phyloP scores from a whole-genome alignment of 163 green algal genomes.

The Prototheca cutis region DNA sequence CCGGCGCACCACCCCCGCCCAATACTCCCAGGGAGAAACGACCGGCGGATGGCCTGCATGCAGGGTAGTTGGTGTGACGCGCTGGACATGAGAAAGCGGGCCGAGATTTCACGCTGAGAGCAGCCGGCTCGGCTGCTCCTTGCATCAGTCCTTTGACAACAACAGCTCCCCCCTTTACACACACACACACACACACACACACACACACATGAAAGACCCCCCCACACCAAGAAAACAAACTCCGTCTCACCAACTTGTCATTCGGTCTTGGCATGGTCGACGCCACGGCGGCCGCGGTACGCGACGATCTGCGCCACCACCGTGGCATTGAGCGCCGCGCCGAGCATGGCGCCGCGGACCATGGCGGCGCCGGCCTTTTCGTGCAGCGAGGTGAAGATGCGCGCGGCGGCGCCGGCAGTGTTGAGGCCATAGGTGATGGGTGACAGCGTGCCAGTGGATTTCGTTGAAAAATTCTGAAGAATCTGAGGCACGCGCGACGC shows the following conservation, averaged over 20 bases:
- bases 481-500: conserved; percentile 48
- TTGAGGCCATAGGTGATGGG: conserved; percentile 48
- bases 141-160: too few species aligned
- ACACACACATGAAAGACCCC: too few species aligned
- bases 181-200: too few species aligned
- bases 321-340: conserved; percentile 17
- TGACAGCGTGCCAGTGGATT: conserved; percentile 65
- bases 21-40: not conserved
- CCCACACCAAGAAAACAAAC: too few species aligned
- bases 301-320: conserved; percentile 23
- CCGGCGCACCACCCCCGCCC: not conserved
- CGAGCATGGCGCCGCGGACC: conserved; percentile 53
- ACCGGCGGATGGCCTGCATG: not conserved
- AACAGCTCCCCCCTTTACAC: too few species aligned
- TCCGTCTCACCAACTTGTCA: not conserved
- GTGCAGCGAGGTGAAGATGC: conserved; percentile 73
- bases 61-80: not conserved
- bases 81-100: not conserved
- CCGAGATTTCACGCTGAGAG: too few species aligned
- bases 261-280: conserved; percentile 3
- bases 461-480: conserved; percentile 19
- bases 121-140: too few species aligned
- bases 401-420: conserved; percentile 46
- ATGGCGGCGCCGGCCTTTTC: conserved; percentile 63
- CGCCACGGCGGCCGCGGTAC: conserved; percentile 12